Base-by-base conservation (phyloP, 352 stramenopile species). In the Sclerospora graminicola region DNA sequence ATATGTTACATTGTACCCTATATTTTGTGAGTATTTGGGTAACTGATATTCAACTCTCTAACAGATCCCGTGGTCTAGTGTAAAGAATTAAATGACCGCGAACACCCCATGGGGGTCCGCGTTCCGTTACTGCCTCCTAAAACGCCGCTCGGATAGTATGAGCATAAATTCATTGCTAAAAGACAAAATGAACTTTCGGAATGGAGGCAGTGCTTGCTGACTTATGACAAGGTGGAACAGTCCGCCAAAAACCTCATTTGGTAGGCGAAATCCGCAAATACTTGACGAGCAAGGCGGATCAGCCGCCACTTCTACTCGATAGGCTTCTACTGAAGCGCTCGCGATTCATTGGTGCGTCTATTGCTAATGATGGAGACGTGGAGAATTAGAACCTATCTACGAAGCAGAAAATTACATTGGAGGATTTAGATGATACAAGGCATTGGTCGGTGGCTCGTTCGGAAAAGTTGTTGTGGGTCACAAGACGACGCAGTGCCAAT, bases 381-480 rank as follows among this genome's bases (percentile, higher is more conserved):
- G 51, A 71, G 26, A 34, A 38, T 14, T 40, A 39, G 13, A 45
- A 50, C 2, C 23, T 46, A 11, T 54, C 65, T 31, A 28, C 39
- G 5, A 60, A 62, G 28, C 75, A 74, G 16, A 76, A 62, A 19
- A 69, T 79, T 20, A 79, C 73, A 15, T 51, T 89, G 7, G 54
- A 79, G 23, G 69, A 89, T 30, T 89, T 89, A 77, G 48, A 85
- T 89, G 77, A 80, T 88, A 29, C 68, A 93, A 42, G 85, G 95
- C 15, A 84, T 97, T 43, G 89, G 89, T 6, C 86, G n/a, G 90
- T 20, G 89, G 89, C 11, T 92, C 75, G 8, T 97, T 97, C 35
- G 89, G 89, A 18, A 96, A 97, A 63, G 89, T 89, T 2, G 70
- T 92, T 0, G 83, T 95, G 5, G 63, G 73, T 1, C 84, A 94